These are phyloP conservation scores for Mycosphaerella arachidis DNA, from an alignment of 2,329 filamentous ascomycete species.

Conservation along the genomic window DNA sequence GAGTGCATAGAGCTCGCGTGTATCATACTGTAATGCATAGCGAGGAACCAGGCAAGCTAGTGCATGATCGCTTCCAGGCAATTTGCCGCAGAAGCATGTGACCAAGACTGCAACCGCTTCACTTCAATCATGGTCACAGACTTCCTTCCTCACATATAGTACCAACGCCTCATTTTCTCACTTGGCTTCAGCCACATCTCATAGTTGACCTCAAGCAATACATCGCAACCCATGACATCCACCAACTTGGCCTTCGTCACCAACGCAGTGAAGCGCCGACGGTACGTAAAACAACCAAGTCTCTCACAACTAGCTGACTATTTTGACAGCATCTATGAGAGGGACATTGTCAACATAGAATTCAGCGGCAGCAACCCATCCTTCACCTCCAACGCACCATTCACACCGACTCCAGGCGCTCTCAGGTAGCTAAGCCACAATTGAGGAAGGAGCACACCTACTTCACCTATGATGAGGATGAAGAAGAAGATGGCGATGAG, in stretches of 20 bases:
- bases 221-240: background rate
- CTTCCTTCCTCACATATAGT: background rate
- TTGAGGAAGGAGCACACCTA: too few species aligned
- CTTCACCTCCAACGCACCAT: background rate
- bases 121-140: background rate
- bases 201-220: too few species aligned
- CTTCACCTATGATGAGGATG: too few species aligned
- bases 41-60: conserved; percentile 1
- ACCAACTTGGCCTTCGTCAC: background rate
- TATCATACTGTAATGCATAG: conserved; percentile 22
- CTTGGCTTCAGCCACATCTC: background rate
- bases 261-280: background rate
- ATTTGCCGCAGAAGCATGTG: background rate
- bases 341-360: background rate
- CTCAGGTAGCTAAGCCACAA: background rate
- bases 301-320: background rate
- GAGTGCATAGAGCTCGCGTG: conserved; percentile 2
- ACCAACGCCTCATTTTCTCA: background rate
- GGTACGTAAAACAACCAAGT: background rate
- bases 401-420: background rate
- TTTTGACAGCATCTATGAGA: background rate
- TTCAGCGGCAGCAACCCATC: background rate
- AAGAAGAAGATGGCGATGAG: conserved; percentile 3
- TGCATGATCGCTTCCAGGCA: background rate
- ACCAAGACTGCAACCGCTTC: background rate